Evolutionary conservation across 116 monocot genomes (phyloP).

Genomic region (Cymodocea nodosa): DNA sequence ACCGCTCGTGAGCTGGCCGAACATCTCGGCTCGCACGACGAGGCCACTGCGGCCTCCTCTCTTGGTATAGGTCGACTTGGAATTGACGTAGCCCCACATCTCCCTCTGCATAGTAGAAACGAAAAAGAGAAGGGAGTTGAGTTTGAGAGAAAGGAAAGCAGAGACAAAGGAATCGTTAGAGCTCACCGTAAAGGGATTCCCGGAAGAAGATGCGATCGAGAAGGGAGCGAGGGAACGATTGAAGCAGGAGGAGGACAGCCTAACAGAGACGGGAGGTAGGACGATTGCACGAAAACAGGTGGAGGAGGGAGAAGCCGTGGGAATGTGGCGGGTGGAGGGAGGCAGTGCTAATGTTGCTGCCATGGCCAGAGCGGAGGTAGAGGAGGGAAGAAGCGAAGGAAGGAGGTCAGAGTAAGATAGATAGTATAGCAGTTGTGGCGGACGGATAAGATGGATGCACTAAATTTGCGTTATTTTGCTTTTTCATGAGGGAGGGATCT

Average conservation of each 20-base stretch:
- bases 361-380: neutral
- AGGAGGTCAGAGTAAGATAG: too few relatives aligned
- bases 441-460: too few relatives aligned
- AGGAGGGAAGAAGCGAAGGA: neutral
- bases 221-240: slow-evolving; percentile 11
- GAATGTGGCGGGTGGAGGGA: neutral
- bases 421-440: too few relatives aligned
- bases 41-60: slow-evolving; percentile 11
- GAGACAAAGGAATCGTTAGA: neutral
- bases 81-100: slow-evolving; percentile 39
- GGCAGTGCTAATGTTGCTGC: neutral
- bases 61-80: slow-evolving; percentile 11
- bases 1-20: slow-evolving; percentile 86
- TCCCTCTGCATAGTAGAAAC: slow-evolving; percentile 23
- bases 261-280: neutral
- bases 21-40: slow-evolving; percentile 80
- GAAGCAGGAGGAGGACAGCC: neutral
- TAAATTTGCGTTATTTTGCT: too few relatives aligned
- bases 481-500: too few relatives aligned
- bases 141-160: neutral
- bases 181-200: slow-evolving; percentile 44
- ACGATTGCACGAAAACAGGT: neutral
- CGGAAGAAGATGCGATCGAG: slow-evolving; percentile 5
- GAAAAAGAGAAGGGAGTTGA: neutral
- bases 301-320: neutral